Evolutionary conservation across 2,329 filamentous ascomycete species (phyloP).

Genomic region (Pseudogymnoascus sp.): DNA sequence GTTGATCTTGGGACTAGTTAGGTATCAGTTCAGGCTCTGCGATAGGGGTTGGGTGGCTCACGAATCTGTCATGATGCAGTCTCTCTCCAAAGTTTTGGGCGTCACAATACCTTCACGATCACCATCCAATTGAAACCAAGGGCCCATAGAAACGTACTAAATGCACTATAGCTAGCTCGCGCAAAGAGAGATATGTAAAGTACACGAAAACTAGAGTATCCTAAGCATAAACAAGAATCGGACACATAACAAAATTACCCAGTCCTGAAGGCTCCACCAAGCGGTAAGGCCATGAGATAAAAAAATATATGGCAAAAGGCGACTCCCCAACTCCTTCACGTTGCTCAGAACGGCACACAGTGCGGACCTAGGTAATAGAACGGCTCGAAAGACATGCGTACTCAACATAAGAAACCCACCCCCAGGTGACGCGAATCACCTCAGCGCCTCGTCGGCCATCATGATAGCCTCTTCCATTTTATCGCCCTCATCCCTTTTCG

Average conservation of each 20-base stretch:
- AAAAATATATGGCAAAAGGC: not conserved
- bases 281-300: not conserved
- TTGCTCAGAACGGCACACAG: not conserved
- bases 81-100: not conserved
- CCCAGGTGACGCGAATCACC: not conserved
- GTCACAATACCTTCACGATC: not conserved
- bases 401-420: not conserved
- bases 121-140: not conserved
- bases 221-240: not conserved
- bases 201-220: constrained; percentile 4
- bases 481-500: constrained; percentile 21
- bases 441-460: constrained; percentile 18
- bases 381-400: not conserved
- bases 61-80: not conserved
- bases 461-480: constrained; percentile 15
- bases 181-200: constrained; percentile 3
- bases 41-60: not conserved
- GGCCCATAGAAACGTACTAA: not conserved
- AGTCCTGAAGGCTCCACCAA: not conserved
- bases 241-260: not conserved
- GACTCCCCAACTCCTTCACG: constrained; percentile 1
- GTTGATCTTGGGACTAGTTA: not conserved
- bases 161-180: not conserved
- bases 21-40: not conserved
- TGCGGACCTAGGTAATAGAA: not conserved